These are phyloP conservation scores for Pichia nanzhaoensis DNA, from an alignment of 805 yeast species.

Conservation along the genomic window DNA sequence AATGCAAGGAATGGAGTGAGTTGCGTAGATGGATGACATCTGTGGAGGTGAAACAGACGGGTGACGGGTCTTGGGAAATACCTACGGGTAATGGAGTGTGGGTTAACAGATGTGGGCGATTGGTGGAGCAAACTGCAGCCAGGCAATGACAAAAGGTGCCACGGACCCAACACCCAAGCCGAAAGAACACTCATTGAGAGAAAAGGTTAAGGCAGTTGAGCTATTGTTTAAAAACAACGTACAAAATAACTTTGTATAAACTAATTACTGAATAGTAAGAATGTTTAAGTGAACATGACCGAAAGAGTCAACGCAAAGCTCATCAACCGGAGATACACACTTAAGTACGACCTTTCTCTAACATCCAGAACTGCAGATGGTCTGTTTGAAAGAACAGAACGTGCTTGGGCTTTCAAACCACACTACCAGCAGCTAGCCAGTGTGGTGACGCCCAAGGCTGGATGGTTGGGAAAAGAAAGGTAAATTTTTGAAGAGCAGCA, in stretches of 20 bases:
- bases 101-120: conserved; percentile 23
- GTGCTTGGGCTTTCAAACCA: conserved; percentile 6
- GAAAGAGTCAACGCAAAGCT: conserved; percentile 38
- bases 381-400: conserved; percentile 1
- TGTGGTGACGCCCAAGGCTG: conserved; percentile 8
- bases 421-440: not conserved
- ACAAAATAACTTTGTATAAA: not conserved
- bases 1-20: conserved; percentile 14
- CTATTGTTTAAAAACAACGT: conserved; percentile 16
- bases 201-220: conserved; percentile 18
- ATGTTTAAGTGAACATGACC: conserved; percentile 46
- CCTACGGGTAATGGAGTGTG: conserved; percentile 13
- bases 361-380: conserved; percentile 4
- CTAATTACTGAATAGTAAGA: too few species aligned
- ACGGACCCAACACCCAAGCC: not conserved
- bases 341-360: conserved; percentile 5
- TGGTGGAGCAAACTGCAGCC: conserved; percentile 4
- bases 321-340: conserved; percentile 52
- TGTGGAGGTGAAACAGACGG: conserved; percentile 14
- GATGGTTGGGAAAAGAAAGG: not conserved
- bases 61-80: conserved; percentile 8
- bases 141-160: too few species aligned
- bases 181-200: conserved; percentile 1
- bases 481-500: not conserved
- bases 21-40: conserved; percentile 6